These are phyloP conservation scores for Entamoeba histolytica DNA, from an alignment of 208 protist genomes.

Conservation along the genomic window DNA sequence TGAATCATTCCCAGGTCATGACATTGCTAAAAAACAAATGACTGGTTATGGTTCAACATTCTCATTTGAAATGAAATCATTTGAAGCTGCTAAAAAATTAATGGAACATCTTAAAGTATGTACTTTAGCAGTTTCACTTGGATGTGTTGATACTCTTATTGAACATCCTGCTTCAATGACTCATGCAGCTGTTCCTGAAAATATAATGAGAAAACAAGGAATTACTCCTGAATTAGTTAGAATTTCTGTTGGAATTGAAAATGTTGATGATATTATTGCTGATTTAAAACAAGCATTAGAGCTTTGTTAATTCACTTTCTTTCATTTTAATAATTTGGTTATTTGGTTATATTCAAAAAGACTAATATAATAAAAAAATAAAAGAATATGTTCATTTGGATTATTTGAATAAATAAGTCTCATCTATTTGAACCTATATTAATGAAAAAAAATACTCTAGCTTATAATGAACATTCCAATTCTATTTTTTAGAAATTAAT, in stretches of 20 bases:
- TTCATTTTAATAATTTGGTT: no score
- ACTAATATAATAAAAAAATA: no score
- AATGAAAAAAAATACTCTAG: no score
- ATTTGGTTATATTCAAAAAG: no score
- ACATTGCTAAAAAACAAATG: neutral
- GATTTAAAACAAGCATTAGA: neutral
- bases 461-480: no score
- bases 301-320: no score
- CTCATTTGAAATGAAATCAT: neutral
- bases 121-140: slow-evolving; percentile 1
- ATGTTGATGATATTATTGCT: slow-evolving; percentile 8
- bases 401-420: no score
- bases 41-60: neutral
- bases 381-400: no score
- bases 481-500: no score
- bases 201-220: neutral
- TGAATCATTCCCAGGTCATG: neutral
- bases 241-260: slow-evolving; percentile 9
- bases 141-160: slow-evolving; percentile 4
- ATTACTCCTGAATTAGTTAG: neutral
- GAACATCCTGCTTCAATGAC: slow-evolving; percentile 12
- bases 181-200: neutral
- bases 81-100: neutral
- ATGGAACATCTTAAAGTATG: neutral
- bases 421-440: no score